Conservation (phyloP, 352 stramenopile species). For the Nothophytophthora sp. region DNA sequence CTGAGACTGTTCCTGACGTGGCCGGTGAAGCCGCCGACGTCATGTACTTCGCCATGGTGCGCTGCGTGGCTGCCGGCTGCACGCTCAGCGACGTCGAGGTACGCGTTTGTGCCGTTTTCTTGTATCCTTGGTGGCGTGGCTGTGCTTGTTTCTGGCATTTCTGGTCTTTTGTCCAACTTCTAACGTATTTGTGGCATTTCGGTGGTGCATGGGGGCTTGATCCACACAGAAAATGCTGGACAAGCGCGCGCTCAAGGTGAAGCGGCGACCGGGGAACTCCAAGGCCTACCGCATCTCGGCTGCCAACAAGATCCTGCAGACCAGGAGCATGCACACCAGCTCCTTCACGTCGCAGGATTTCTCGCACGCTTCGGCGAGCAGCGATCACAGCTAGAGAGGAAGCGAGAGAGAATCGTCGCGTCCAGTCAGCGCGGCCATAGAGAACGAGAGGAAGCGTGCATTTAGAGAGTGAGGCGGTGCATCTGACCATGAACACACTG, state of each 20-base stretch:
- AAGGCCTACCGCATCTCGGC: constrained; percentile 88
- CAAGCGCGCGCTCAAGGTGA: constrained; percentile 93
- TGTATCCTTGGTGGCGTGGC: constrained; percentile 3
- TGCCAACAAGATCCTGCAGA: constrained; percentile 68
- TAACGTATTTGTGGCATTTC: constrained; percentile 12
- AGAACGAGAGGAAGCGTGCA: no score
- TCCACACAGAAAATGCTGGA: constrained; percentile 82
- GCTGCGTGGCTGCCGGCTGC: constrained; percentile 90
- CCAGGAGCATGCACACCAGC: constrained; percentile 32
- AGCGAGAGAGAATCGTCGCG: neutral
- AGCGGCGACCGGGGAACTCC: constrained; percentile 83
- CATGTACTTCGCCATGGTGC: constrained; percentile 96
- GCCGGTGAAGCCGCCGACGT: constrained; percentile 95
- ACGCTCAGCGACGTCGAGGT: constrained; percentile 93
- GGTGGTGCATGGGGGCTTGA: neutral
- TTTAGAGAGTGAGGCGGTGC: no score
- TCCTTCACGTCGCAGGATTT: neutral
- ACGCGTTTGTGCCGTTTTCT: constrained; percentile 3
- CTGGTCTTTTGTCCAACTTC: no score
- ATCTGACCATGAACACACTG: no score
- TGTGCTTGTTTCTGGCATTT: neutral
- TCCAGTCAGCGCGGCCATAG: neutral
- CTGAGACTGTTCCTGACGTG: constrained; percentile 84
- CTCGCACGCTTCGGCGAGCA: constrained; percentile 12
- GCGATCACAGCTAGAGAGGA: constrained; percentile 14